Percentiles rank a stretch among this genome's conserved stretches.
phyloP scores from a whole-genome alignment of 768 basidiomycete species.

The Dioszegia crocea region DNA sequence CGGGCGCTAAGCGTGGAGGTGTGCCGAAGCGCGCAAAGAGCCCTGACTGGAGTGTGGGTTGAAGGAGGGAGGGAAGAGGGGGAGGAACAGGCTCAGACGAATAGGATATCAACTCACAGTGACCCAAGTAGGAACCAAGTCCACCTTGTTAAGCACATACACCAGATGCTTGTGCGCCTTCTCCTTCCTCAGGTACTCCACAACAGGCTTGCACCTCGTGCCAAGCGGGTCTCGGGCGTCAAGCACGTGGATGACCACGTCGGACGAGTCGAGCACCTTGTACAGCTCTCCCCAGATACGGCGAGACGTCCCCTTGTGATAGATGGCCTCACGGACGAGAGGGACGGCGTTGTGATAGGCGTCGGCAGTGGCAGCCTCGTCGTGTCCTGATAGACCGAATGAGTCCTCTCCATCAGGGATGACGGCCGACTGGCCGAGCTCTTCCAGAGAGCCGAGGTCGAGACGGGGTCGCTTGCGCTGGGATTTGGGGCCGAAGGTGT shows the following conservation, averaged over 20 bases:
- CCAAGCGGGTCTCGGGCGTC: constrained; percentile 95
- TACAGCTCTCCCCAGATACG: constrained; percentile 97
- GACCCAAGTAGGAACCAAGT: constrained; percentile 97
- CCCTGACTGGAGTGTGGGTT: constrained; percentile 56
- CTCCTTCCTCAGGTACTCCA: constrained; percentile 90
- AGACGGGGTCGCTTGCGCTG: constrained; percentile 85
- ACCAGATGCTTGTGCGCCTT: constrained; percentile 97
- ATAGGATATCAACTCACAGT: constrained; percentile 61
- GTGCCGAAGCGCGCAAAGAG: constrained; percentile 29
- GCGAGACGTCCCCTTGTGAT: constrained; percentile 88
- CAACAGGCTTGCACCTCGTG: constrained; percentile 87
- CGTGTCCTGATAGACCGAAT: constrained; percentile 10
- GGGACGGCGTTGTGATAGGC: constrained; percentile 44
- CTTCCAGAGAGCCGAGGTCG: constrained; percentile 86
- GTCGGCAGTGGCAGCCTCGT: constrained; percentile 18
- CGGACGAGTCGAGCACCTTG: constrained; percentile 98
- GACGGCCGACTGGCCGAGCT: constrained; percentile 58
- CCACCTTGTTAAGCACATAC: constrained; percentile 95
- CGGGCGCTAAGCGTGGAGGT: constrained; percentile 48
- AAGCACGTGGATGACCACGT: constrained; percentile 89
- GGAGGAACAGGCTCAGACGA: constrained; percentile 9
- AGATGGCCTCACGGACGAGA: constrained; percentile 74
- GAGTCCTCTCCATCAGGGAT: constrained; percentile 51
- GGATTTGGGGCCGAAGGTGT: constrained; percentile 93
- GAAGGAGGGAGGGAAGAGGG: constrained; percentile 4